Percentiles rank a stretch among this genome's conserved stretches.
These are phyloP conservation scores for Globisporangium emineosum DNA, from an alignment of 352 stramenopile species.

Conservation along the genomic window DNA sequence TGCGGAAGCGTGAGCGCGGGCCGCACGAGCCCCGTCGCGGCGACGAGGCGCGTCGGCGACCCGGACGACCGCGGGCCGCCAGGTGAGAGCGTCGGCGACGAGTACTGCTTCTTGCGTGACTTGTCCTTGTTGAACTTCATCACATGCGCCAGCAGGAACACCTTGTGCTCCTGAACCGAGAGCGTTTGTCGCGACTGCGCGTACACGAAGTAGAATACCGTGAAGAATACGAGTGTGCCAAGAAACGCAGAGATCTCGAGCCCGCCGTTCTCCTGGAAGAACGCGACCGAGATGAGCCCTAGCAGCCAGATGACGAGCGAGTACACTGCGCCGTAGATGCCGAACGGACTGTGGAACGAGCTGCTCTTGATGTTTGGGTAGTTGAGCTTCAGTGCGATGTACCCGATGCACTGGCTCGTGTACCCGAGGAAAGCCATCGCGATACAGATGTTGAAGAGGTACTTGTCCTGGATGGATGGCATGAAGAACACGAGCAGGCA, in stretches of 20 bases:
- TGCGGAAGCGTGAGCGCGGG: constrained; percentile 1
- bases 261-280: constrained; percentile 27
- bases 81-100: neutral
- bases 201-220: constrained; percentile 28
- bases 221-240: constrained; percentile 18
- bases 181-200: constrained; percentile 29
- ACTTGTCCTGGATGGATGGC: constrained; percentile 16
- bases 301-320: constrained; percentile 29
- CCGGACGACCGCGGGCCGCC: neutral
- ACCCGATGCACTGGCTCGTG: constrained; percentile 28
- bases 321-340: constrained; percentile 25
- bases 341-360: constrained; percentile 33
- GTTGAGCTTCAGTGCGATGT: constrained; percentile 28
- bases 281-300: constrained; percentile 22
- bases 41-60: constrained; percentile 14
- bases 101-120: constrained; percentile 15
- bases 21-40: constrained; percentile 13
- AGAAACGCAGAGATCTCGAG: constrained; percentile 20
- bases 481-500: constrained; percentile 25
- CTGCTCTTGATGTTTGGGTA: constrained; percentile 28
- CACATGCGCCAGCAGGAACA: constrained; percentile 34
- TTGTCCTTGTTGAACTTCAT: constrained; percentile 26
- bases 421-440: constrained; percentile 28
- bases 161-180: constrained; percentile 29
- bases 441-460: constrained; percentile 37